These are phyloP conservation scores for Lecanicillium sp. DNA, from an alignment of 2,329 filamentous ascomycete genomes.

Conservation along the genomic window DNA sequence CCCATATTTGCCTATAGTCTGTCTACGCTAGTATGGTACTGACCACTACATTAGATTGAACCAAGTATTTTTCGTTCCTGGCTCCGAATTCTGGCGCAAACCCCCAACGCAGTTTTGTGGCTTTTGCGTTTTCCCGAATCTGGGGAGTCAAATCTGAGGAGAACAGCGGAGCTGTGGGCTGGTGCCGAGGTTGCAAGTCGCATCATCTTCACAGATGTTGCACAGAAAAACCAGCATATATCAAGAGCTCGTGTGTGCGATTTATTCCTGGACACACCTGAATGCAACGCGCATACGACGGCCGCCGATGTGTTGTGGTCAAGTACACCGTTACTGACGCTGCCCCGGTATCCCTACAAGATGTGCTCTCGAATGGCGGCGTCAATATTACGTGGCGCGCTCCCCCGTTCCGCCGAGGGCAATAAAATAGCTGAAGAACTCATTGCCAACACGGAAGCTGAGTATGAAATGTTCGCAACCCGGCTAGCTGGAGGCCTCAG, in stretches of 20 bases:
- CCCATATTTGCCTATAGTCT: too few species aligned
- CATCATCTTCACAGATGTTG: constrained; percentile 93
- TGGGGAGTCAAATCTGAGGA: constrained; percentile 76
- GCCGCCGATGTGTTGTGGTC: constrained; percentile 96
- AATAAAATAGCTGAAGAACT: constrained; percentile 62
- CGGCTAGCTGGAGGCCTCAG: constrained; percentile 55
- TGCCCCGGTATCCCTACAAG: constrained; percentile 90
- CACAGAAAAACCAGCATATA: constrained; percentile 90
- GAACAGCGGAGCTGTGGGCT: constrained; percentile 77
- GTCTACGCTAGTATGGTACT: constrained; percentile 12
- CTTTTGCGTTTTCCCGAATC: constrained; percentile 93
- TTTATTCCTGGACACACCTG: constrained; percentile 91
- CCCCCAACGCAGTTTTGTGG: constrained; percentile 89
- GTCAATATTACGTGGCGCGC: constrained; percentile 81
- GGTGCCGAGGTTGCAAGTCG: constrained; percentile 76
- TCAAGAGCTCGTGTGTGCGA: constrained; percentile 86
- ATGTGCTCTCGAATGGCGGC: constrained; percentile 99
- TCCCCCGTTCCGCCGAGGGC: constrained; percentile 67
- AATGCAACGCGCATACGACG: constrained; percentile 97
- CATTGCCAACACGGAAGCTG: constrained; percentile 67
- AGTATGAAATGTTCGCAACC: constrained; percentile 77
- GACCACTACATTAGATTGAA: constrained; percentile 62
- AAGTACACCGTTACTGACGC: constrained; percentile 83
- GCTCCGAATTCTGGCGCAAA: constrained; percentile 78
- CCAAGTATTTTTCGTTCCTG: constrained; percentile 93